Evolutionary conservation across 2,329 filamentous ascomycete genomes (phyloP).

Genomic region (Colletotrichum horii): DNA sequence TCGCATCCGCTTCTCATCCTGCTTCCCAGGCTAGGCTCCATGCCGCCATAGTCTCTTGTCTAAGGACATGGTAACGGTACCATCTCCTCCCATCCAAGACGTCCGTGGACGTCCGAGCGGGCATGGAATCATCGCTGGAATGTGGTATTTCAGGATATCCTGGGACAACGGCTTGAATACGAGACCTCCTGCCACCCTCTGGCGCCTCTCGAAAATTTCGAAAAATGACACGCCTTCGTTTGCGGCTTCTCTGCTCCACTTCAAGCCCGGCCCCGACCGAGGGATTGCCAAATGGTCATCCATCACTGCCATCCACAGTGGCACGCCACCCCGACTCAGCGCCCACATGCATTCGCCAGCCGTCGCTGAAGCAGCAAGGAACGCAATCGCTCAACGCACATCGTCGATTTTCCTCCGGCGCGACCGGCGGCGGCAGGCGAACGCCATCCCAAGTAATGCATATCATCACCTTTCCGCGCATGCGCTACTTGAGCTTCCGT

Average conservation of each 20-base stretch:
- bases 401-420: neutral
- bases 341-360: neutral
- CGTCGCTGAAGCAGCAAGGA: neutral
- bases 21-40: neutral
- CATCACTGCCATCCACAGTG: neutral
- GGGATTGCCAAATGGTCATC: neutral
- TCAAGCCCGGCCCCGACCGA: neutral
- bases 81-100: neutral
- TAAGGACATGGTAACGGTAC: neutral
- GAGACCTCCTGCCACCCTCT: neutral
- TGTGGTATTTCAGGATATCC: conserved; percentile 1
- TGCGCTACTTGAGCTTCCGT: neutral
- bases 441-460: neutral
- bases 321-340: neutral
- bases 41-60: neutral
- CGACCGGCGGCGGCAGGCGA: neutral
- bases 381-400: neutral
- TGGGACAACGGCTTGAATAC: conserved; percentile 1
- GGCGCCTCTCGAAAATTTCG: neutral
- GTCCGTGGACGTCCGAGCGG: conserved; percentile 16
- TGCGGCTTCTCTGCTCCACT: neutral
- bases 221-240: neutral
- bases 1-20: neutral
- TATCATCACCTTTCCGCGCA: neutral
- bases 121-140: neutral